These are phyloP conservation scores for Dictyostelium gargantuum DNA, from an alignment of 208 protist genomes.

Conservation along the genomic window DNA sequence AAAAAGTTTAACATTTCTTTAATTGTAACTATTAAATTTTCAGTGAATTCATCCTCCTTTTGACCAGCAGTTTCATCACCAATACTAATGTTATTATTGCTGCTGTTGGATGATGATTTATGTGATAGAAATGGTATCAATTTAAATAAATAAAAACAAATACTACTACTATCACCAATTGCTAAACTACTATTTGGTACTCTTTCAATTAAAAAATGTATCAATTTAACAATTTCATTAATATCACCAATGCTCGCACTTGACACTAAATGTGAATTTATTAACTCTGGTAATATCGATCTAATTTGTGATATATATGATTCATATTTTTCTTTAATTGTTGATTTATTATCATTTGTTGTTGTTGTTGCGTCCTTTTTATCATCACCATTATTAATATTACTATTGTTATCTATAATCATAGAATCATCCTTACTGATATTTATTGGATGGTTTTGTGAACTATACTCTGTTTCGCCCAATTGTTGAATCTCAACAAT, in stretches of 20 bases:
- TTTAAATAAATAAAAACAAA: slow-evolving; percentile 42
- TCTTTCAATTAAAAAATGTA: not conserved
- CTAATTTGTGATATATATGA: not conserved
- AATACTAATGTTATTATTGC: not conserved
- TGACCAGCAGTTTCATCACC: no score
- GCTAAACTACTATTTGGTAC: not conserved
- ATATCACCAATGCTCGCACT: not conserved
- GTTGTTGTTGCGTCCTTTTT: not conserved
- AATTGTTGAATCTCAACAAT: not conserved
- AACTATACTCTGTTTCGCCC: not conserved
- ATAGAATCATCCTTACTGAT: not conserved
- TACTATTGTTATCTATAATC: not conserved
- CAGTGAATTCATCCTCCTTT: not conserved
- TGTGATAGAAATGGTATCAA: slow-evolving; percentile 14
- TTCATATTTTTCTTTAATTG: not conserved
- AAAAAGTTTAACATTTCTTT: not conserved
- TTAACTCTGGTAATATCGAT: slow-evolving; percentile 15
- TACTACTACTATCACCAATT: not conserved
- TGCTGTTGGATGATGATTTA: not conserved
- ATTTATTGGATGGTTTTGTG: not conserved
- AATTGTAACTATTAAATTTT: not conserved
- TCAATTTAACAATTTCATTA: slow-evolving; percentile 1
- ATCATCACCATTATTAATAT: not conserved
- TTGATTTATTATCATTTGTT: not conserved
- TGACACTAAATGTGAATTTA: slow-evolving; percentile 15